Evolutionary conservation across 495 filamentous ascomycete species (phyloP), one percentile per base, ranked within the genome.

Genomic region (Talaromyces adpressus): DNA sequence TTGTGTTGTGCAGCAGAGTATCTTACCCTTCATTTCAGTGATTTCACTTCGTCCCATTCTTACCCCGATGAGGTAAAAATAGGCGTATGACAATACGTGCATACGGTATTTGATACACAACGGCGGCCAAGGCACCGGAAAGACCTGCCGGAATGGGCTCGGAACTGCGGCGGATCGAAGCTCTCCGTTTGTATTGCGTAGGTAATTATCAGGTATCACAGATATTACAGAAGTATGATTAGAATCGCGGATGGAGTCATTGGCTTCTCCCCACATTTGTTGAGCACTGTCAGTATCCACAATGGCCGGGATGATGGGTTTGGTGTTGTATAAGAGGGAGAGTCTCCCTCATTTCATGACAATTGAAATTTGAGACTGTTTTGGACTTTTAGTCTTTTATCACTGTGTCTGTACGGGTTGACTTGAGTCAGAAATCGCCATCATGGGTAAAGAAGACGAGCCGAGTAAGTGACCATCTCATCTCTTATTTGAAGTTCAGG

Each of bases 371-470:
- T 20, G 16, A 20, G 16, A 18, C 6, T 49, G 39, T 18, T 47
- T 49, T 49, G 45, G 6, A 49, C 45, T 20, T 16, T 49, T 20
- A 7, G 2, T 58, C 30, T 58, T 36, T 36, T 20, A 9, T 12
- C 22, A 12, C 29, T 32, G 6, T 23, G n/a, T 56, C 3, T 57
- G 20, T 57, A 34, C 30, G 16, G 22, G 22, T 32, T 16, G 29
- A 39, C 6, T 30, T 2, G 29, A 12, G 16, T 36, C 14, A 18
- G 36, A 22, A 52, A 60, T 39, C 64, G 47, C 59, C 70, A 74
- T 36, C 58, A 77, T 77, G 75, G 73, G 72, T 53, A 67, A 75
- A 66, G 68, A 75, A 66, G 68, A 74, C 69, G 71, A 74, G 41
- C 5, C 45, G 22, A 20, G 45, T 49, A 49, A 20, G 45, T 49